These are phyloP conservation scores for Eucalyptus pauciflora DNA, from an alignment of 345 rosid species.

Conservation along the genomic window DNA sequence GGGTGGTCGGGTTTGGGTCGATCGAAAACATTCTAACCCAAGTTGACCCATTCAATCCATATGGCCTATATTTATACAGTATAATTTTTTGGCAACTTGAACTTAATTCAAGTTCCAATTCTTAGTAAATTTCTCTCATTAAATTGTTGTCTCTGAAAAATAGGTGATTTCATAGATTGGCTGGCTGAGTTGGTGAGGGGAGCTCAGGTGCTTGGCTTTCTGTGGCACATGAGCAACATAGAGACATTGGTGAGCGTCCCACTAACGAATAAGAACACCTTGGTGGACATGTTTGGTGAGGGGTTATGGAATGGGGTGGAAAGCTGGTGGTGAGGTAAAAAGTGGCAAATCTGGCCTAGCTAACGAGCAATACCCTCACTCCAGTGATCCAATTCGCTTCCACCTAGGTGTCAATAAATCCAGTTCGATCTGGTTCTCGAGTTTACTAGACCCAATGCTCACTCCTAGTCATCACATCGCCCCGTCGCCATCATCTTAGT, in stretches of 20 bases:
- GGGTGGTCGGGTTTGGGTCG: background rate
- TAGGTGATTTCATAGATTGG: background rate
- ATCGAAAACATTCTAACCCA: background rate
- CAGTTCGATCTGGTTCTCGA: too few species aligned
- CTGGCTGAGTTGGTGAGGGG: background rate
- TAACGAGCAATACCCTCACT: background rate
- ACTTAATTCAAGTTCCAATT: background rate
- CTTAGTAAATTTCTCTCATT: background rate
- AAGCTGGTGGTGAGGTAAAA: background rate
- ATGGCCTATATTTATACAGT: background rate
- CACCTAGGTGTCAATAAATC: background rate
- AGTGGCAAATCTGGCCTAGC: background rate
- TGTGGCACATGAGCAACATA: background rate
- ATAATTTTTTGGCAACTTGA: background rate
- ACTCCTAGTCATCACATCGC: background rate
- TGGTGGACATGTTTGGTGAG: background rate
- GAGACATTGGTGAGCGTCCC: background rate
- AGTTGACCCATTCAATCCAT: background rate
- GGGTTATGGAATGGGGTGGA: background rate
- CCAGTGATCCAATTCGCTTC: background rate
- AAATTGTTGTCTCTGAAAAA: too few species aligned
- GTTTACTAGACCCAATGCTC: fast-evolving
- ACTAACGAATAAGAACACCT: background rate
- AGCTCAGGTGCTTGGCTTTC: background rate
- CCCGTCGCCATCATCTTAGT: background rate